These are phyloP conservation scores for Geotrichum australiense DNA, from an alignment of 1,139 yeast species.

Conservation along the genomic window DNA sequence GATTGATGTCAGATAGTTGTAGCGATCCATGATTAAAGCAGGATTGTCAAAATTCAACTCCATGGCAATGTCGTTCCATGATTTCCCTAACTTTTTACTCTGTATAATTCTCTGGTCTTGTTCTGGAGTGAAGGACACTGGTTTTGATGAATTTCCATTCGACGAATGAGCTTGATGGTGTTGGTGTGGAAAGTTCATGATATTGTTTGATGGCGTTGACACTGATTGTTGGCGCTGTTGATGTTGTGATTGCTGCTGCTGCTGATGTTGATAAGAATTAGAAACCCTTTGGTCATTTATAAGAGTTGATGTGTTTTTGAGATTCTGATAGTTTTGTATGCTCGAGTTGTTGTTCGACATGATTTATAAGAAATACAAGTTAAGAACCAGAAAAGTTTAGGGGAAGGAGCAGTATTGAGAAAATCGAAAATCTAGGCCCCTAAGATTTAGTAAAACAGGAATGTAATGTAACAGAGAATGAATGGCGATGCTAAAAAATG, in stretches of 20 bases:
- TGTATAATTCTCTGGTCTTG: constrained; percentile 11
- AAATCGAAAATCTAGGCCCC: too few relatives aligned
- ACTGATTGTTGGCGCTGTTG: constrained; percentile 8
- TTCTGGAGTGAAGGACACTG: constrained; percentile 9
- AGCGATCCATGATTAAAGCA: constrained; percentile 8
- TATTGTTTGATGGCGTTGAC: background rate
- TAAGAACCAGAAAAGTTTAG: too few relatives aligned
- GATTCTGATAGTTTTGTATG: too few relatives aligned
- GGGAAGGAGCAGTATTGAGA: too few relatives aligned
- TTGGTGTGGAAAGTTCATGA: constrained; percentile 2
- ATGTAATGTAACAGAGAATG: too few relatives aligned
- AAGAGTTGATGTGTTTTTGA: background rate
- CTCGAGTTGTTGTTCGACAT: too few relatives aligned
- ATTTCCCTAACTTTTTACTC: constrained; percentile 13
- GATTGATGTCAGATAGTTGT: constrained; percentile 6
- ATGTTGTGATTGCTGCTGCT: constrained; percentile 3
- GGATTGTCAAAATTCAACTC: constrained; percentile 11
- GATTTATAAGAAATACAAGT: too few relatives aligned
- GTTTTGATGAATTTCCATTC: background rate
- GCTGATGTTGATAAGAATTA: background rate
- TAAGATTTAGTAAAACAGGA: too few relatives aligned
- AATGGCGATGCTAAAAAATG: too few relatives aligned
- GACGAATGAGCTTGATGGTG: background rate
- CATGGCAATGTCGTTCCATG: constrained; percentile 12
- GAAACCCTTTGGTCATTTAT: constrained; percentile 7